Conservation (phyloP, 345 rosid genomes). For the Clarkia xantiana region DNA sequence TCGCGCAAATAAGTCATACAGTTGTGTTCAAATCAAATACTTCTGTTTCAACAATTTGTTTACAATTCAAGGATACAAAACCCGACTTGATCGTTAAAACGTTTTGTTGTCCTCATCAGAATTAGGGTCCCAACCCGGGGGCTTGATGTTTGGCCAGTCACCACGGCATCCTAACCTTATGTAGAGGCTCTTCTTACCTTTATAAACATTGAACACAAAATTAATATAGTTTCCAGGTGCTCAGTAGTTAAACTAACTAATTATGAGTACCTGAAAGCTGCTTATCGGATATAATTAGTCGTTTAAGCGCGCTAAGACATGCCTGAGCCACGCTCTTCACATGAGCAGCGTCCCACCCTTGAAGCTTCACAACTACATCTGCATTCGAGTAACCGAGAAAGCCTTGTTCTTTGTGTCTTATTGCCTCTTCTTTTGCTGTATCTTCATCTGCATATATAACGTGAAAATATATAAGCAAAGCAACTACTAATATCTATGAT, state of each 20-base stretch:
- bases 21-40: no score
- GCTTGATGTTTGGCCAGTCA: constrained; percentile 75
- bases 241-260: no score
- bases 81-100: no score
- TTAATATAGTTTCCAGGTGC: no score
- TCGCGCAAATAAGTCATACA: no score
- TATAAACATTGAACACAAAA: no score
- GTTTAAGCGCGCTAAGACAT: constrained; percentile 41
- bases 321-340: constrained; percentile 76
- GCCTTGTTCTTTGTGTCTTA: constrained; percentile 33
- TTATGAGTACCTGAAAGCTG: no score
- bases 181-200: constrained; percentile 80
- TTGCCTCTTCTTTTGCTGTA: constrained; percentile 70
- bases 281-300: no score
- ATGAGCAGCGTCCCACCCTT: constrained; percentile 65
- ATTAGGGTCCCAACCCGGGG: constrained; percentile 72
- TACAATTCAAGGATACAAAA: no score
- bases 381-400: constrained; percentile 60
- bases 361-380: constrained; percentile 79
- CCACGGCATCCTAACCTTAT: constrained; percentile 77
- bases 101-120: constrained; percentile 10
- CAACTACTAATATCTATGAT: background rate
- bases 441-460: constrained; percentile 36
- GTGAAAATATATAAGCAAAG: background rate
- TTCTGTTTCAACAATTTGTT: no score